Conservation (phyloP, 2,329 filamentous ascomycete species). For the Cercospora beticola region DNA sequence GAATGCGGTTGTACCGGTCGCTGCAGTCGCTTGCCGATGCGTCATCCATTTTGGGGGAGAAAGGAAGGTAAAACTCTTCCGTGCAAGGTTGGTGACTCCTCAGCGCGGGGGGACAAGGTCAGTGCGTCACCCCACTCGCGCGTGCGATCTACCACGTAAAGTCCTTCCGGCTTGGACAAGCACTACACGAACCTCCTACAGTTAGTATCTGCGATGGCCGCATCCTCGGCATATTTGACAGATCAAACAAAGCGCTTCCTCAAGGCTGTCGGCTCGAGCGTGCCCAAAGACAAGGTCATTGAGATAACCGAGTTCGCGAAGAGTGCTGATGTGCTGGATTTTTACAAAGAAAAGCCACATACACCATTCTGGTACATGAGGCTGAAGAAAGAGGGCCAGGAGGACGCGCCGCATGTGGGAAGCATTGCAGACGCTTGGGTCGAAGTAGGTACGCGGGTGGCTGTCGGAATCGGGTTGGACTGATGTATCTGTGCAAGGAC, state of each 20-base stretch:
- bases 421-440: not conserved
- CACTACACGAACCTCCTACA: not conserved
- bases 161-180: not conserved
- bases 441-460: not conserved
- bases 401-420: not conserved
- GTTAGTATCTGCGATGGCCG: not conserved
- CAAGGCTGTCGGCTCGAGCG: not conserved
- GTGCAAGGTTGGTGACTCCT: not conserved
- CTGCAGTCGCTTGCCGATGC: not conserved
- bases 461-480: not conserved
- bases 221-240: not conserved
- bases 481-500: not conserved
- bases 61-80: not conserved
- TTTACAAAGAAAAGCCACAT: slow-evolving; percentile 1
- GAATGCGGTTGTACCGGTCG: slow-evolving; percentile 1
- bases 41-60: not conserved
- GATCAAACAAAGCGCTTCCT: not conserved
- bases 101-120: not conserved
- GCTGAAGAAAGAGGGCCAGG: not conserved
- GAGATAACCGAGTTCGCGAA: not conserved
- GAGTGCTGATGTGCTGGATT: not conserved
- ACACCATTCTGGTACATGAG: not conserved
- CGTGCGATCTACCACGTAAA: not conserved
- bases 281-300: slow-evolving; percentile 1
- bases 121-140: not conserved